Conservation (phyloP, 371 early-diverging fungal species). For the Lichtheimia hyalospora region DNA sequence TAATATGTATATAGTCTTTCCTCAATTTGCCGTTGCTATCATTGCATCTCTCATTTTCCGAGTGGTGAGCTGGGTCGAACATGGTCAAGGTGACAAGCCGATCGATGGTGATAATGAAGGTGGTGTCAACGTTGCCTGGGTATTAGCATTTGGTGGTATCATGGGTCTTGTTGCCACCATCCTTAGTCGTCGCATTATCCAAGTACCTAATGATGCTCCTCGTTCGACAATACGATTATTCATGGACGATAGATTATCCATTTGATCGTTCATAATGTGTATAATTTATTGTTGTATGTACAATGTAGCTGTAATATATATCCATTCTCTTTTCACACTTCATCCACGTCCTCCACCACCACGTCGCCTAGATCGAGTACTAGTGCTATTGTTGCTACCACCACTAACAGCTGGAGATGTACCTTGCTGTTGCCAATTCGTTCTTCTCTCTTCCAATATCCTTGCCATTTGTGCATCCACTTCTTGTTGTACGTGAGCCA, state of each 20-base stretch:
- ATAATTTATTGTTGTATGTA: slow-evolving; percentile 1
- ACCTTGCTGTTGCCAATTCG: slow-evolving; percentile 39
- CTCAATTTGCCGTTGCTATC: slow-evolving; percentile 57
- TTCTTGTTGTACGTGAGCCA: slow-evolving; percentile 49
- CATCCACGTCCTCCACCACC: not conserved
- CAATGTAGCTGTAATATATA: not conserved
- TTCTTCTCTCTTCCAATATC: slow-evolving; percentile 38
- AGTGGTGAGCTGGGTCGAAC: slow-evolving; percentile 18
- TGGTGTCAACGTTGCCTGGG: slow-evolving; percentile 35
- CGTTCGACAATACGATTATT: not conserved
- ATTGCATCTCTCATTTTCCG: slow-evolving; percentile 39
- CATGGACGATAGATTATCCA: not conserved
- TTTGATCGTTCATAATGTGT: not conserved
- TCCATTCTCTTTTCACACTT: no score
- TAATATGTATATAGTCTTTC: slow-evolving; percentile 73
- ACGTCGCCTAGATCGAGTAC: slow-evolving; percentile 4
- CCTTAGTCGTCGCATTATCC: slow-evolving; percentile 23
- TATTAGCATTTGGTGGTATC: slow-evolving; percentile 48
- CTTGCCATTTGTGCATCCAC: slow-evolving; percentile 44
- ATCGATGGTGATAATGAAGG: slow-evolving; percentile 8
- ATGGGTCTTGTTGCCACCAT: slow-evolving; percentile 47
- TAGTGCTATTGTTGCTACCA: not conserved
- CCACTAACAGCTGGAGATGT: not conserved
- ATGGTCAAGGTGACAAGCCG: slow-evolving; percentile 7
- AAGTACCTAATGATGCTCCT: slow-evolving; percentile 8